Evolutionary conservation across 2,329 filamentous ascomycete species (phyloP), one percentile per base, ranked within the genome.

Genomic region (Colletotrichum zoysiae): DNA sequence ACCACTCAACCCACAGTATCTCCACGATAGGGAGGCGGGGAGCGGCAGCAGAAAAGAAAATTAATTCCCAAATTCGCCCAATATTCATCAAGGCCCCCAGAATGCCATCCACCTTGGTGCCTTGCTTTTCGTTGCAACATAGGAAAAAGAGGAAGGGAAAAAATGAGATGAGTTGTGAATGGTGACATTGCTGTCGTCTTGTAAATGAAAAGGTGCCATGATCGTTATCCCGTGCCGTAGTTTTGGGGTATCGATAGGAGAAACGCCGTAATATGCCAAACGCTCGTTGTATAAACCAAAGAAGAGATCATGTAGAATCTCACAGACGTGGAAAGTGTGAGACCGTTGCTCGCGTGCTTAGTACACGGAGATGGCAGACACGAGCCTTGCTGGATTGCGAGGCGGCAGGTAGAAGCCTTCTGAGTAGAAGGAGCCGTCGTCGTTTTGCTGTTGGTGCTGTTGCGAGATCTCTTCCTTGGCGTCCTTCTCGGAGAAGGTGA

Each of bases 401-500:
- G 84, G 80, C 74, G 86, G 85, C 75, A 88, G 79, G 80, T 88
- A 90, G 81, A 84, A 88, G 71, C 85, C 85, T 71, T 87, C 85
- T 70, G 84, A 82, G 80, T 86, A 88, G 78, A 86, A 84, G 75
- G 78, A 78, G 74, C 70, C 76, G 73, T 69, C 77, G 79, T 78
- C 75, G 81, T 81, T 70, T 82, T 84, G 80, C 74, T 83, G 77
- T 77, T 82, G 81, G 74, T 83, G 78, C 77, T 82, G 81, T 69
- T 78, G 79, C 65, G 69, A 68, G 75, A 80, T 78, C 77, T 81
- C 79, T 78, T 78, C 78, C 78, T 82, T 83, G 75, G 75, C 76
- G 77, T 89, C 84, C 84, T 91, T 89, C 76, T 88, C 85, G 57
- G 87, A 83, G 78, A 94, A 92, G 51, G 86, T 82, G 65, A 94